Conservation (phyloP, 805 yeast species). For the Saccharomycopsis sp. region DNA sequence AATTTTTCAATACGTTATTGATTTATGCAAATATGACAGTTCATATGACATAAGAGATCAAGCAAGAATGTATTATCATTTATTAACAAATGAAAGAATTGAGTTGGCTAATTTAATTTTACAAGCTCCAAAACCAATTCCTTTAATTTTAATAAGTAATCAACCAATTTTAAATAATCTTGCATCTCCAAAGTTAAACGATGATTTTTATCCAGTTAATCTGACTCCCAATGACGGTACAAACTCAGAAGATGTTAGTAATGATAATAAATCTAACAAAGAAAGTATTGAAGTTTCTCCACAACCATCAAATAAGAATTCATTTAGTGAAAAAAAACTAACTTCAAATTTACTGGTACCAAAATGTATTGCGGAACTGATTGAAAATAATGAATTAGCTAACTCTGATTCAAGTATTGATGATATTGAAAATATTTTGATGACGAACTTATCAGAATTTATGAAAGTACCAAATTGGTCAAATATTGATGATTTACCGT, state of each 20-base stretch:
- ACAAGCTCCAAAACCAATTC: constrained; percentile 69
- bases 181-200: constrained; percentile 15
- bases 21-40: constrained; percentile 62
- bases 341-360: constrained; percentile 1
- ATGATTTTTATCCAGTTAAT: constrained; percentile 7
- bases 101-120: constrained; percentile 60
- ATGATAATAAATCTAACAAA: not conserved
- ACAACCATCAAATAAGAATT: constrained; percentile 17
- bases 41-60: constrained; percentile 75
- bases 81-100: constrained; percentile 39
- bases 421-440: constrained; percentile 3
- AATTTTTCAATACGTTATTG: constrained; percentile 38
- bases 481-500: constrained; percentile 1
- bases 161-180: constrained; percentile 17
- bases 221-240: not conserved
- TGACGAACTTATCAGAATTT: not conserved
- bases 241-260: not conserved
- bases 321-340: constrained; percentile 14
- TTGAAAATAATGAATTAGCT: not conserved
- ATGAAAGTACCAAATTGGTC: constrained; percentile 12
- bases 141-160: constrained; percentile 24
- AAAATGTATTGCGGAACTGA: constrained; percentile 2
- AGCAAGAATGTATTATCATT: constrained; percentile 59
- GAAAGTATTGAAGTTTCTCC: constrained; percentile 16
- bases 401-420: not conserved